Base-by-base conservation (phyloP, 140 eudicot genomes). In the Stevia rebaudiana region DNA sequence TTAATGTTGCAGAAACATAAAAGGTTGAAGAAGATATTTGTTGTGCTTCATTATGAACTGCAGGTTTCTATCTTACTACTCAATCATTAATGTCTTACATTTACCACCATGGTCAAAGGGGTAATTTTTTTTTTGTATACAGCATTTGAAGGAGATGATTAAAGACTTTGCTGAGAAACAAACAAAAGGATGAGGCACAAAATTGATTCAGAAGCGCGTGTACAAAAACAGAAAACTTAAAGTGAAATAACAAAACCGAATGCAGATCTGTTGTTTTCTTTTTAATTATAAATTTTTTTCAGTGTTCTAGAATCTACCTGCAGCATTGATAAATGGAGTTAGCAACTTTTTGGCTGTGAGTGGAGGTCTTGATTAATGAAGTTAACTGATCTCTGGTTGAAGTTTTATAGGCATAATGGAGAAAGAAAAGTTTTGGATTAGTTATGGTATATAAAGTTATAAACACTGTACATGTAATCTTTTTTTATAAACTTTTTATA, bases 131-230 rank as follows among this genome's bases (percentile, higher is more conserved):
- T 31, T 57, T 59, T 66, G 50, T 40, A 33, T 50, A 69, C 95
- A 94, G 99, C 77, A 77, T 57, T 68, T 94, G 84, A 94, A 88
- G 79, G 85, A 83, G 86, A 85, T 76, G 97, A 88, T 94, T 22
- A 81, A 61, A 71, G 97, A 85, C 42, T 94, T 68, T 43, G 94
- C 88, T 9, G 78, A 54, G 23, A 76, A 82, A 21, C 77, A 75
- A 54, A 49, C 69, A 17, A 75, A 72, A 73, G 85, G 85, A 48
- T 76, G 77, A 79, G 54, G 65, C 63, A 13, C 56, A 50, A 46
- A 43, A 6, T 6, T 52, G 60, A 70, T 46, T 15, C 39, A 28
- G 25, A 28, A 21, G 61, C 41, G 22, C 10, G 17, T n/a, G 28
- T 61, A 4, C 37, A 3, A 16, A 47, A 60, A 61, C 63, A 40